These are phyloP conservation scores for Physcomitrium patens DNA, from an alignment of 225 moss, liverwort and hornwort species.

Conservation along the genomic window DNA sequence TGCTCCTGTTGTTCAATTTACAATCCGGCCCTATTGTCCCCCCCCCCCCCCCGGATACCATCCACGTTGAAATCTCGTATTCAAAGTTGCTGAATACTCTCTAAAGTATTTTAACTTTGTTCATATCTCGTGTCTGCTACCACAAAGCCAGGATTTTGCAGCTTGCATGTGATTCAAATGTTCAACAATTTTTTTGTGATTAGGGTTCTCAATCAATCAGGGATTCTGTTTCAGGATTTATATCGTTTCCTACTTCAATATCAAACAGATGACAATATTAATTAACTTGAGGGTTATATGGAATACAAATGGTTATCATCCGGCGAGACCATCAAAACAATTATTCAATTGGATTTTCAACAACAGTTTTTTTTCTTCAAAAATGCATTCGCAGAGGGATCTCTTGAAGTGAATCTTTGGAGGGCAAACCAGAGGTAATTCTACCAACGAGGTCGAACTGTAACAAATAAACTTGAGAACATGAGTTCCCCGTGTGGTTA, in stretches of 20 bases:
- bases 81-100: neutral
- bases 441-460: neutral
- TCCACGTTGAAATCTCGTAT: neutral
- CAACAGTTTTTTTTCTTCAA: neutral
- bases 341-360: neutral
- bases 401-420: neutral
- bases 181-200: neutral
- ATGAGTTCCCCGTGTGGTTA: neutral
- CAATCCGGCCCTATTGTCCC: neutral
- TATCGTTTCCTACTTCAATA: neutral
- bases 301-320: neutral
- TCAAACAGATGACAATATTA: neutral
- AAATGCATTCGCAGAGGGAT: neutral
- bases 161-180: neutral
- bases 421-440: neutral
- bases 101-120: neutral
- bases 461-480: neutral
- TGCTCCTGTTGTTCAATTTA: neutral
- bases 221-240: neutral
- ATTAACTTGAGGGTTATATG: neutral
- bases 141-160: no score
- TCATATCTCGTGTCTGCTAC: neutral
- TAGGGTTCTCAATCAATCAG: slow-evolving; percentile 4
- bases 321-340: neutral
- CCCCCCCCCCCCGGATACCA: neutral